phyloP scores from a whole-genome alignment of 2,329 filamentous ascomycete species.

The Neofusicoccum sp. region DNA sequence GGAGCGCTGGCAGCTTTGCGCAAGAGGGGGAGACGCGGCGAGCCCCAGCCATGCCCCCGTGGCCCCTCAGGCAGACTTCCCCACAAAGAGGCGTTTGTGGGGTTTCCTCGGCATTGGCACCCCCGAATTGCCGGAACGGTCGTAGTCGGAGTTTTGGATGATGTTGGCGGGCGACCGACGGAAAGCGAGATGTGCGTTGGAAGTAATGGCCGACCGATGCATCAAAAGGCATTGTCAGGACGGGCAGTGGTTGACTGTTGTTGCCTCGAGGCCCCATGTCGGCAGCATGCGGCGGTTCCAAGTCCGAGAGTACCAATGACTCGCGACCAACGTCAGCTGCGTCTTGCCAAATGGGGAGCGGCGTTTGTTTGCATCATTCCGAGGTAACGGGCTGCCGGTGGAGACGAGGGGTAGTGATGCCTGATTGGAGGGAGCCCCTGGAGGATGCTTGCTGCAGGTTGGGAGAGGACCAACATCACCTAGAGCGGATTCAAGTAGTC shows the following conservation, averaged over 20 bases:
- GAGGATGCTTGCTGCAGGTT: too few species aligned
- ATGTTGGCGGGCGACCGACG: too few species aligned
- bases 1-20: neutral
- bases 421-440: neutral
- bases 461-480: too few species aligned
- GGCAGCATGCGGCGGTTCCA: neutral
- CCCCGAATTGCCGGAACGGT: slow-evolving; percentile 6
- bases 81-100: slow-evolving; percentile 15
- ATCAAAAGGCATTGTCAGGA: neutral
- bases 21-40: neutral
- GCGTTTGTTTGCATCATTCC: neutral
- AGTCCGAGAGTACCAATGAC: slow-evolving; percentile 8
- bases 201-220: neutral
- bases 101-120: slow-evolving; percentile 6
- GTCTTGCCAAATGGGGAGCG: neutral
- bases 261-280: too few species aligned
- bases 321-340: neutral
- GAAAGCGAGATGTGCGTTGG: neutral
- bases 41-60: too few species aligned
- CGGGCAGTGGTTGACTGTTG: too few species aligned
- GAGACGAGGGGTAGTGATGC: neutral
- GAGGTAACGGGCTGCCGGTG: neutral
- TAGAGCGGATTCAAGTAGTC: too few species aligned
- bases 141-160: neutral
- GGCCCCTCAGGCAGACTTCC: slow-evolving; percentile 7